A percentile compares a stretch with the other conserved stretches of the same genome.
Evolutionary conservation across 352 stramenopile genomes (phyloP).

Genomic region (Globisporangium canariense): DNA sequence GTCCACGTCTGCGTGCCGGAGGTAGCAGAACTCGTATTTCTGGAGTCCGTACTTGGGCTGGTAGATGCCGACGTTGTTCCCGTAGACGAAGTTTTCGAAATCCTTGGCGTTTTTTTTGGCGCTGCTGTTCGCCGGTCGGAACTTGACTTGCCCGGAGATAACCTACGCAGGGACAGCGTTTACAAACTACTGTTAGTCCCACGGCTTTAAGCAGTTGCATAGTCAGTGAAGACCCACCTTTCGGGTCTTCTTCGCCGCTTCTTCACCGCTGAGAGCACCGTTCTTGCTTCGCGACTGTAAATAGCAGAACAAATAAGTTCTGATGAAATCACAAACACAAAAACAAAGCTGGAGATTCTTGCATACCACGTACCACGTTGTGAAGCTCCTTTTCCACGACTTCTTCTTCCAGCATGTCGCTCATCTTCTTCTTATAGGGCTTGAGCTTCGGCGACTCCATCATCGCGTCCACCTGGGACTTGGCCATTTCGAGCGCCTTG

Average conservation of each 20-base stretch:
- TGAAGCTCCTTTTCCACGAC: slow-evolving; percentile 27
- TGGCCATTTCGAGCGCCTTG: slow-evolving; percentile 19
- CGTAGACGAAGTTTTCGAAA: slow-evolving; percentile 43
- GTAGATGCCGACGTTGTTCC: slow-evolving; percentile 56
- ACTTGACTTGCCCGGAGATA: slow-evolving; percentile 45
- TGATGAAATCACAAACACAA: no score
- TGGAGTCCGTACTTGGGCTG: slow-evolving; percentile 63
- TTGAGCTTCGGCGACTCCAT: slow-evolving; percentile 34
- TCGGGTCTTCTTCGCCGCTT: slow-evolving; percentile 35
- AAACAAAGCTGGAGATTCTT: not conserved
- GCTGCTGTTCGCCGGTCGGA: slow-evolving; percentile 44
- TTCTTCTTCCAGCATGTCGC: slow-evolving; percentile 49
- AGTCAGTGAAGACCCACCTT: slow-evolving; percentile 22
- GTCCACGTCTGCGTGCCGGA: slow-evolving; percentile 36
- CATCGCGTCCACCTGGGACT: slow-evolving; percentile 29
- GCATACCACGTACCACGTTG: slow-evolving; percentile 18
- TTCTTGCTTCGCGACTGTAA: slow-evolving; percentile 25
- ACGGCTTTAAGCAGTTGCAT: not conserved
- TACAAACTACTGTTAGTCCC: not conserved
- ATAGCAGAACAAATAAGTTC: not conserved
- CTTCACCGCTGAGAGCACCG: slow-evolving; percentile 20
- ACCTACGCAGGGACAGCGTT: slow-evolving; percentile 19
- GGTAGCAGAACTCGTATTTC: slow-evolving; percentile 57
- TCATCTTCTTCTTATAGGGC: slow-evolving; percentile 48
- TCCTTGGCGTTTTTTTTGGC: slow-evolving; percentile 18